Percentiles rank a stretch among this genome's conserved stretches.
Conservation (phyloP, 176 grass and related monocot species). For the barley (Hordeum vulgare) region DNA sequence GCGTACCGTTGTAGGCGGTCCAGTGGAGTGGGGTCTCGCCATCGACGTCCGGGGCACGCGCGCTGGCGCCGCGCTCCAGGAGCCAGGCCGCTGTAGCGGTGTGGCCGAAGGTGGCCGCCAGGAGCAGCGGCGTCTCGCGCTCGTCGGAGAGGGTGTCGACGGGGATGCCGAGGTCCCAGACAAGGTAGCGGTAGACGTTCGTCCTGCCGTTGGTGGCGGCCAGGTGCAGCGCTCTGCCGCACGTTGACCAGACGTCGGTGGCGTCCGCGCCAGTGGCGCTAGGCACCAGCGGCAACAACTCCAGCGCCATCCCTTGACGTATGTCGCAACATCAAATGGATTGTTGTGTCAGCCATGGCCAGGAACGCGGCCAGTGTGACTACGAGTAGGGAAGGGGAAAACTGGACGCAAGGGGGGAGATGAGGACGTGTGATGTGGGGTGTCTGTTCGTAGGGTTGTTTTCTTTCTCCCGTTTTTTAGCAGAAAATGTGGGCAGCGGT, state of each 20-base stretch:
- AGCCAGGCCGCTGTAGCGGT: constrained; percentile 7
- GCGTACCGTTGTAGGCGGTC: constrained; percentile 20
- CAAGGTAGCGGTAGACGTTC: neutral
- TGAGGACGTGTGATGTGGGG: no score
- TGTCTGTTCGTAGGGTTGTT: no score
- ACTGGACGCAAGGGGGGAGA: no score
- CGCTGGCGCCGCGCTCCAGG: neutral
- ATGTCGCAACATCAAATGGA: neutral
- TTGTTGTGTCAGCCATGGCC: neutral
- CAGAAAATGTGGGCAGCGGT: no score
- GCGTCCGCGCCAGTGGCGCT: neutral
- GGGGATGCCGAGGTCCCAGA: neutral
- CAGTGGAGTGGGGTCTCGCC: constrained; percentile 21
- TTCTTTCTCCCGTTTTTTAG: no score
- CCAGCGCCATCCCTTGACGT: constrained; percentile 1
- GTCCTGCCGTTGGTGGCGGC: constrained; percentile 12
- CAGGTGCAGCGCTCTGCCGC: constrained; percentile 3
- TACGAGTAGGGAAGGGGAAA: no score
- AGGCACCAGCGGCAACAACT: neutral
- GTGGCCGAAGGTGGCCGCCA: neutral
- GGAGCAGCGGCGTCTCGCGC: constrained; percentile 9
- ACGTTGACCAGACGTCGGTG: neutral
- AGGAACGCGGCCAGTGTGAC: no score
- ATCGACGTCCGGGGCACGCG: neutral
- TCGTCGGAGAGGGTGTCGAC: neutral